Evolutionary conservation across 2,329 filamentous ascomycete genomes (phyloP), one percentile per base, ranked within the genome.

Genomic region (Pyrenochaeta sp.): DNA sequence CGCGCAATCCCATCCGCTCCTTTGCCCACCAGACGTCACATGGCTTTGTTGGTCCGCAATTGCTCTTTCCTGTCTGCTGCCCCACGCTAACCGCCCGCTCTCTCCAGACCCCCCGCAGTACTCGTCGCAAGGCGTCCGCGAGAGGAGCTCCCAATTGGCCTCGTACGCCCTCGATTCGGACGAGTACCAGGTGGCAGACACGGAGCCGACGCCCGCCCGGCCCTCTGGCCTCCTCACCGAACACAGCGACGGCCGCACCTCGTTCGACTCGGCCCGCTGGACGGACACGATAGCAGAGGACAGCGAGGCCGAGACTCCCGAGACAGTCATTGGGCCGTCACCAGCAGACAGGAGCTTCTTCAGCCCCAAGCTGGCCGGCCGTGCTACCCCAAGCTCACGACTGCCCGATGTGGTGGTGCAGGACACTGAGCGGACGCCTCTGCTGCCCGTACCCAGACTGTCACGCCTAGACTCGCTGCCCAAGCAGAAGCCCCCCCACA

Each of bases 111-210:
- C 86, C 64, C 84, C 86, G 15, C 86, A 91, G 64, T 90, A 91
- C 74, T 90, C 91, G 33, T 83, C 83, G 30, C 86, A 88, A 54
- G 90, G 87, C 61, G 89, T 97, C 35, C 89, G 92, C 60, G 89
- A 95, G 76, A 89, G 95, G 71, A 96, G 92, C 2, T 91, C 92
- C 45, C 91, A 96, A 76, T 82, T 97, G 51, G 92, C 92, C 37
- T 91, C 86, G 15, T 92, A 93, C 72, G 88, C 91, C 44, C 83
- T 97, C 68, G 74, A 69, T 37, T 61, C 73, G 35, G 72, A 71
- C 35, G 52, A 66, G 30, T 75, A 73, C 60, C 69, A 70, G 45
- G 62, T 64, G 44, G 61, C 56, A 12, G 70, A 66, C 18, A 54
- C 64, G 10, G 70, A 73, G 18, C 54, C 61, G 5, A 53, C 54